These are phyloP conservation scores for Vanderwaltozyma polyspora DNA, from an alignment of 805 yeast genomes.

Conservation along the genomic window DNA sequence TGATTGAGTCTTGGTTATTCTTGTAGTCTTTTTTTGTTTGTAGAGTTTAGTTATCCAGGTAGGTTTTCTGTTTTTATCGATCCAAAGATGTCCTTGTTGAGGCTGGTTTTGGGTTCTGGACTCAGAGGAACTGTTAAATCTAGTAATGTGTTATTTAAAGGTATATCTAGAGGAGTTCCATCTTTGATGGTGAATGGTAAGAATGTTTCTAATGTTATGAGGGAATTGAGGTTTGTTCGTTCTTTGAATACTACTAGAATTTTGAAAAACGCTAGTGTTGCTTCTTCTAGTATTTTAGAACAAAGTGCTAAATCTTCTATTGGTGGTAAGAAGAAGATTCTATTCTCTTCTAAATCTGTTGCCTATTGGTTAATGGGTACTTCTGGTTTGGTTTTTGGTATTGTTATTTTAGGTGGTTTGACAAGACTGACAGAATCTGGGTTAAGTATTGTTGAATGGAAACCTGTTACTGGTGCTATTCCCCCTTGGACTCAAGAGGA, in stretches of 20 bases:
- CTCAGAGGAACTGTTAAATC: too few relatives aligned
- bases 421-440: constrained; percentile 96
- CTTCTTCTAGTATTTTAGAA: constrained; percentile 5
- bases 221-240: too few relatives aligned
- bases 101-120: too few relatives aligned
- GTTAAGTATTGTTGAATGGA: constrained; percentile 94
- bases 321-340: neutral
- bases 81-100: too few relatives aligned
- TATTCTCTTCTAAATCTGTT: constrained; percentile 39
- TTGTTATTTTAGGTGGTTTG: constrained; percentile 91
- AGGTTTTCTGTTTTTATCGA: too few relatives aligned
- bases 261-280: neutral
- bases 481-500: constrained; percentile 77
- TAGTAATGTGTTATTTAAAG: too few relatives aligned
- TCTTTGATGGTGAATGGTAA: too few relatives aligned
- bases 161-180: too few relatives aligned
- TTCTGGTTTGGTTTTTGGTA: constrained; percentile 83
- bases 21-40: too few relatives aligned
- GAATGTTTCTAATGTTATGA: too few relatives aligned
- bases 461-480: constrained; percentile 87
- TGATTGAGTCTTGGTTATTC: too few relatives aligned
- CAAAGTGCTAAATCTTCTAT: constrained; percentile 3
- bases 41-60: too few relatives aligned
- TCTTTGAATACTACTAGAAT: neutral
- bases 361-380: constrained; percentile 87